These are phyloP conservation scores for cucumber (Cucumis sativus) DNA, from an alignment of 306 rosid species.

Conservation along the genomic window DNA sequence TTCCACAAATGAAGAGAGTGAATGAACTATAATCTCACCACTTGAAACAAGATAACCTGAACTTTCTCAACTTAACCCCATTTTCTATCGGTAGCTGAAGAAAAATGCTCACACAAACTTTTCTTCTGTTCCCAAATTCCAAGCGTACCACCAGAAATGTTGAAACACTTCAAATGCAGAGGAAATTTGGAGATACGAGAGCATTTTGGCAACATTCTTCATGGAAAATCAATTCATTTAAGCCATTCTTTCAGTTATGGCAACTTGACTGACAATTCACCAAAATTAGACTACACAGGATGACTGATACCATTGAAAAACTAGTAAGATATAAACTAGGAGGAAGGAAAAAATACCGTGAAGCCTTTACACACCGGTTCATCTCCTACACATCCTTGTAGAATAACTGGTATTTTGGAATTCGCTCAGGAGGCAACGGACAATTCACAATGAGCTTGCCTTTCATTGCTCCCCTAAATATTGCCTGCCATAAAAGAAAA, in stretches of 20 bases:
- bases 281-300: background rate
- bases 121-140: background rate
- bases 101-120: background rate
- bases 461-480: slow-evolving; percentile 79
- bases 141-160: background rate
- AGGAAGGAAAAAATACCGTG: background rate
- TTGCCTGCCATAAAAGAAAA: slow-evolving; percentile 33
- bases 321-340: background rate
- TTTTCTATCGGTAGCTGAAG: background rate
- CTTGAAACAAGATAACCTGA: background rate
- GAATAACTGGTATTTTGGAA: slow-evolving; percentile 60
- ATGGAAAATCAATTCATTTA: background rate
- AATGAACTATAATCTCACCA: background rate
- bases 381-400: slow-evolving; percentile 43
- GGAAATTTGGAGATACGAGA: background rate
- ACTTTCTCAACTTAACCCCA: background rate
- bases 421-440: slow-evolving; percentile 52
- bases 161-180: background rate
- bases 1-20: background rate
- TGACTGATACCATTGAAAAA: background rate
- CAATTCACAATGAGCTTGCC: slow-evolving; percentile 74
- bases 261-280: background rate
- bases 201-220: background rate
- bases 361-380: background rate
- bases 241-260: background rate